phyloP scores from a whole-genome alignment of 176 grass and related monocot genomes.

The Hordeum marinum region DNA sequence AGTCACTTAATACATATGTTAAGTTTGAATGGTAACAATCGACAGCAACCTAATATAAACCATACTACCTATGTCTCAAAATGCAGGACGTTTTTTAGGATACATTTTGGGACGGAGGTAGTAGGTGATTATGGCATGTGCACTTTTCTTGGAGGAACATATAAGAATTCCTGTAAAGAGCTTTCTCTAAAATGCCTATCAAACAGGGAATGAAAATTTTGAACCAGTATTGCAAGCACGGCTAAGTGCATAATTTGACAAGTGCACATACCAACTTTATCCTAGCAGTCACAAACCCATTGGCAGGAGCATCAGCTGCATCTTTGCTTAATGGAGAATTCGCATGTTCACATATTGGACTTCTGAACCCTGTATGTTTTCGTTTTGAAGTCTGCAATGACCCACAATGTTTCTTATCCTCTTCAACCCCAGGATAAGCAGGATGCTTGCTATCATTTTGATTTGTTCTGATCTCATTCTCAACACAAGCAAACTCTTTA shows the following conservation, averaged over 20 bases:
- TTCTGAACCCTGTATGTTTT: slow-evolving; percentile 72
- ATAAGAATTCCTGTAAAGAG: not conserved
- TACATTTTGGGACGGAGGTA: no score
- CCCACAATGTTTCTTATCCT: slow-evolving; percentile 44
- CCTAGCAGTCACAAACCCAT: slow-evolving; percentile 77
- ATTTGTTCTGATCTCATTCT: slow-evolving; percentile 48
- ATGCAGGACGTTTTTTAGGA: no score
- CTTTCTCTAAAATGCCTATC: slow-evolving; percentile 11
- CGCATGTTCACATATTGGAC: slow-evolving; percentile 70
- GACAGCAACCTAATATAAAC: not conserved
- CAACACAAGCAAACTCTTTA: slow-evolving; percentile 47
- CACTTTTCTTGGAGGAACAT: not conserved
- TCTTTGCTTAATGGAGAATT: slow-evolving; percentile 79
- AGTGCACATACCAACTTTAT: slow-evolving; percentile 68
- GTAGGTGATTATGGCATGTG: not conserved
- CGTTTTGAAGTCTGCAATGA: slow-evolving; percentile 50
- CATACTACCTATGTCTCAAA: no score
- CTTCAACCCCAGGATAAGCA: slow-evolving; percentile 40
- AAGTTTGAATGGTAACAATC: not conserved
- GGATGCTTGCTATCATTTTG: slow-evolving; percentile 35
- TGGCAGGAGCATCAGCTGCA: slow-evolving; percentile 50
- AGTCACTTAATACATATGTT: not conserved
- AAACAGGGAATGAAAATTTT: not conserved
- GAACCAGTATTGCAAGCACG: not conserved
- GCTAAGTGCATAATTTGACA: not conserved